Base-by-base conservation (phyloP, 495 filamentous ascomycete genomes). In the Rhizodiscina lignyota region DNA sequence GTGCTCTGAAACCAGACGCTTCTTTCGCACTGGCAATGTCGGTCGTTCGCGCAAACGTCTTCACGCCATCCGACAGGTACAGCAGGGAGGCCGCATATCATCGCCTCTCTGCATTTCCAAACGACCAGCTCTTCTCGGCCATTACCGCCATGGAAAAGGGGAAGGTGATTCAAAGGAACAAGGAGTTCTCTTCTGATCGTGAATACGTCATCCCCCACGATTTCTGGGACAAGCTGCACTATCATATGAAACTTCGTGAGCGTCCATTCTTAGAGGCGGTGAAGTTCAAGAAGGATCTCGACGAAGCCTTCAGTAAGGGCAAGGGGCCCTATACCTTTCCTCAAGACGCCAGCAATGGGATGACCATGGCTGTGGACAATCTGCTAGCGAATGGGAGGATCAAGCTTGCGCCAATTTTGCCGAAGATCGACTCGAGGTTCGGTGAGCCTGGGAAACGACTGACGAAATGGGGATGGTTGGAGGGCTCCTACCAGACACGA, bases 311-410 rank as follows among this genome's bases (percentile, higher is more conserved):
- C 39, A 12, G 47, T 32, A 21, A 10, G 8, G 23, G 59, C 21
- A 20, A 51, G 47, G 17, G 41, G 32, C 34, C 51, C 46, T 34
- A 49, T 50, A 13, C 44, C 56, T 24, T 51, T 4, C 58, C 63
- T 8, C 64, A 63, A 36, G 44, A 60, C 36, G 62, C 67, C 5
- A 54, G 63, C 22, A 76, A 89, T 45, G 79, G 79, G 15, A 66
- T 74, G 22, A 68, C 79, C 26, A 64, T 91, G 46, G 77, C 70
- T 4, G 39, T 83, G 30, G 61, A 74, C 17, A 81, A 85, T 47
- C 63, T 93, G 18, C 56, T 76, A 23, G 72, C 76, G 0, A 38
- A 63, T 18, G 66, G 70, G 0, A 62, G 66, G 13, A 51, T 91
- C 22, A 60, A 50, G n/a, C 35, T 81, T 5, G 47, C 62, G 3